These are phyloP conservation scores for Fusarium tanahbumbuense DNA, from an alignment of 2,329 filamentous ascomycete species.

Conservation along the genomic window DNA sequence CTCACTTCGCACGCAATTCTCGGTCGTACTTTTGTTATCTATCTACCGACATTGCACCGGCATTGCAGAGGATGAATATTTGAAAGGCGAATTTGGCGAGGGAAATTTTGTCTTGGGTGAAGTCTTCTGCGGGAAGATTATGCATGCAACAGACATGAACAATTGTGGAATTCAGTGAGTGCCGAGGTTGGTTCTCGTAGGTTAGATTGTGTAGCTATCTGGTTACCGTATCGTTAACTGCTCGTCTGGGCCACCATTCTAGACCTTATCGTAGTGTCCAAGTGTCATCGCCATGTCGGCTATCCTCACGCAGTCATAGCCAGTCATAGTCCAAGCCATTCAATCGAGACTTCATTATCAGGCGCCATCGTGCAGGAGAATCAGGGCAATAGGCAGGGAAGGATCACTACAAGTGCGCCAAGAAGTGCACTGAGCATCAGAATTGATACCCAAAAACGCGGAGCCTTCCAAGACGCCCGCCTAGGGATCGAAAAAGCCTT, in stretches of 20 bases:
- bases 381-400: too few species aligned
- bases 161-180: not conserved
- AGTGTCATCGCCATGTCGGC: not conserved
- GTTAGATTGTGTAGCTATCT: not conserved
- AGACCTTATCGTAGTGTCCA: not conserved
- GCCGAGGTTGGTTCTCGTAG: not conserved
- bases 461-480: too few species aligned
- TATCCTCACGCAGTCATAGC: not conserved
- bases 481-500: too few species aligned
- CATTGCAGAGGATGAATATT: not conserved
- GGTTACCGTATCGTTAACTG: fast-evolving
- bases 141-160: not conserved
- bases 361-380: too few species aligned
- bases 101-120: not conserved
- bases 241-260: fast-evolving
- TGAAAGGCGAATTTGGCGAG: not conserved
- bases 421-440: too few species aligned
- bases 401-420: too few species aligned
- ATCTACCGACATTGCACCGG: not conserved
- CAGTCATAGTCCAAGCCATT: not conserved
- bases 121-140: not conserved
- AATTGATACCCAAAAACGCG: too few species aligned
- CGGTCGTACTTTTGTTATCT: not conserved
- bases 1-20: not conserved
- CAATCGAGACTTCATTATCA: too few species aligned